Percentiles rank a stretch among this genome's conserved stretches.
Evolutionary conservation across 139 green algal species (phyloP).

Genomic region (Gonium pectorale): DNA sequence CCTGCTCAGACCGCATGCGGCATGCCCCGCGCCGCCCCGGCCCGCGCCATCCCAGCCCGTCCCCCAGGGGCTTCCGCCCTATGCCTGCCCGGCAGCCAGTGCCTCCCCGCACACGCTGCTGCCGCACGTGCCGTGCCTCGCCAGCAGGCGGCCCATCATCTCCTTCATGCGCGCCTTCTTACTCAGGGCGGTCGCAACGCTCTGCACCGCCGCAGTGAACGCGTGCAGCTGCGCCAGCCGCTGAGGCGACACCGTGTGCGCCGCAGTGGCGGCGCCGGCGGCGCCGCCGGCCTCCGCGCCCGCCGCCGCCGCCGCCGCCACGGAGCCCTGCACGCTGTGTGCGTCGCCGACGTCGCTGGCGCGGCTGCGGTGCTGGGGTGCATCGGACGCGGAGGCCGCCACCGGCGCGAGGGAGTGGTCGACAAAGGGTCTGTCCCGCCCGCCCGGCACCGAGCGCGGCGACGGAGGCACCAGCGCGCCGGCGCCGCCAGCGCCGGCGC

Average conservation of each 20-base stretch:
- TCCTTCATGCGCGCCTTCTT: slow-evolving; percentile 37
- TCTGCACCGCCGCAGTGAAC: slow-evolving; percentile 20
- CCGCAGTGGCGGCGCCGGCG: neutral
- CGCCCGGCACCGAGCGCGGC: slow-evolving; percentile 13
- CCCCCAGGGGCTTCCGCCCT: too few species aligned
- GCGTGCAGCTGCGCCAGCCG: slow-evolving; percentile 31
- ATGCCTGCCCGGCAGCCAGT: neutral
- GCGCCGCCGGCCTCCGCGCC: neutral
- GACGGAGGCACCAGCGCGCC: slow-evolving; percentile 1
- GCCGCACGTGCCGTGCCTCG: slow-evolving; percentile 17
- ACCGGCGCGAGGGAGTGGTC: neutral
- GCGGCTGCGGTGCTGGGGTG: neutral
- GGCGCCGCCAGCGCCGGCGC: neutral
- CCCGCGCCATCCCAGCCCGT: neutral
- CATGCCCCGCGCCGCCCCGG: neutral
- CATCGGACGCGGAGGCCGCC: neutral
- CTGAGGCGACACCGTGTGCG: neutral
- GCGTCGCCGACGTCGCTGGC: neutral
- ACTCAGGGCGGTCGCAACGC: slow-evolving; percentile 16
- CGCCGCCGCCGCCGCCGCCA: neutral
- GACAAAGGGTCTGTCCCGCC: neutral
- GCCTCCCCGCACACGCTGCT: slow-evolving; percentile 8
- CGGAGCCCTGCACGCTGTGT: neutral
- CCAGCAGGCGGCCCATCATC: slow-evolving; percentile 20
- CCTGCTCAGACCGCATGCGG: too few species aligned